Conservation (phyloP, 768 basidiomycete genomes). For the Phanerodontia chrysosporium region DNA sequence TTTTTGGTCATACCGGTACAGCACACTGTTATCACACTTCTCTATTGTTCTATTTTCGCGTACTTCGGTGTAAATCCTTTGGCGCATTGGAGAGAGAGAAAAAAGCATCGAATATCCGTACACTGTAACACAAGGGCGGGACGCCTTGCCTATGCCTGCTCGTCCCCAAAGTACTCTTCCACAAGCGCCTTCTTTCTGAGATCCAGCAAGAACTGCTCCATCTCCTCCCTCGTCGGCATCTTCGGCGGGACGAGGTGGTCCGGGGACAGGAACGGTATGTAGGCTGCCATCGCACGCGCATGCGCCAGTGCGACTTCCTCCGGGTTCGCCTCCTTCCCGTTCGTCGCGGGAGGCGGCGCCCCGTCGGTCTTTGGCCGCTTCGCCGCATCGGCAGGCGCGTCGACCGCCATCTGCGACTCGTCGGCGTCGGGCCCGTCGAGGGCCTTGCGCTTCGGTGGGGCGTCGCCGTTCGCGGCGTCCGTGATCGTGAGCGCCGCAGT, state of each 20-base stretch:
- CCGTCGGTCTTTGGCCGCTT: slow-evolving; percentile 29
- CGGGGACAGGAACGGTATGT: slow-evolving; percentile 70
- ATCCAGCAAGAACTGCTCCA: slow-evolving; percentile 71
- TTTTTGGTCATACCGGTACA: not conserved
- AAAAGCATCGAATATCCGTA: slow-evolving; percentile 5
- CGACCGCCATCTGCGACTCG: slow-evolving; percentile 23
- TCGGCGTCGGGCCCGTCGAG: slow-evolving; percentile 33
- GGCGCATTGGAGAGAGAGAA: not conserved
- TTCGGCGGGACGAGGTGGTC: slow-evolving; percentile 73
- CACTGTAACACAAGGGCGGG: not conserved
- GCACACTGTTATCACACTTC: too few relatives aligned
- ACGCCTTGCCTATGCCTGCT: slow-evolving; percentile 9
- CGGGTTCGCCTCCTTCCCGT: slow-evolving; percentile 19
- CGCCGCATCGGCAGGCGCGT: slow-evolving; percentile 21
- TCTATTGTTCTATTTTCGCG: too few relatives aligned
- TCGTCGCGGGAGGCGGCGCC: slow-evolving; percentile 2
- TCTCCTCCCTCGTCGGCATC: slow-evolving; percentile 70
- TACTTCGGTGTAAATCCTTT: too few relatives aligned
- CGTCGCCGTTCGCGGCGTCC: slow-evolving; percentile 18
- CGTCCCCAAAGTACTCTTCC: slow-evolving; percentile 69
- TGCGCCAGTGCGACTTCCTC: slow-evolving; percentile 24
- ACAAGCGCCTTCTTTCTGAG: slow-evolving; percentile 79
- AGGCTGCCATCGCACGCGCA: slow-evolving; percentile 59
- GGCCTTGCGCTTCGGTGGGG: slow-evolving; percentile 52
- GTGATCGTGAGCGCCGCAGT: slow-evolving; percentile 21